Conservation (phyloP, 169 alveolate species). For the Plasmodium fragile region DNA sequence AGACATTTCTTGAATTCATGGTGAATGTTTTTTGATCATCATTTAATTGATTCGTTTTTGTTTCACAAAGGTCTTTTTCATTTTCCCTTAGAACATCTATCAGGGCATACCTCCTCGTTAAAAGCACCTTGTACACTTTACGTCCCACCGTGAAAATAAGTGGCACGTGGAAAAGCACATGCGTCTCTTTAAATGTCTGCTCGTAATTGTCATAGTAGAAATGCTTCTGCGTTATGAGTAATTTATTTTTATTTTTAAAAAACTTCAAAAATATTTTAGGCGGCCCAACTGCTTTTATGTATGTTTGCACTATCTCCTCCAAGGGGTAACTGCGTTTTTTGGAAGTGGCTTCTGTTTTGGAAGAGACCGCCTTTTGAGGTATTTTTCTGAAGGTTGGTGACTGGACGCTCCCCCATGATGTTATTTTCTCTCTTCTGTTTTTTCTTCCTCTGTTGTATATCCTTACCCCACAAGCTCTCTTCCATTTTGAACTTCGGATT, state of each 20-base stretch:
- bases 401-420: not conserved
- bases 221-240: conserved; percentile 49
- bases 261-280: conserved; percentile 56
- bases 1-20: not conserved
- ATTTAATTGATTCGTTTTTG: not conserved
- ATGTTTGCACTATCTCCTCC: conserved; percentile 4
- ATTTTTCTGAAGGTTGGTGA: not conserved
- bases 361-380: not conserved
- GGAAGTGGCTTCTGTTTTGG: not conserved
- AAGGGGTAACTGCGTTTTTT: conserved; percentile 9
- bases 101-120: conserved; percentile 27
- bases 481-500: not conserved
- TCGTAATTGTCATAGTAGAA: conserved; percentile 64
- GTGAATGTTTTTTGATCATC: not conserved
- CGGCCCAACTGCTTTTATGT: conserved; percentile 42
- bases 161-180: conserved; percentile 39
- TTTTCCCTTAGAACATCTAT: conserved; percentile 5
- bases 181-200: conserved; percentile 31
- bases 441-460: not conserved
- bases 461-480: not conserved
- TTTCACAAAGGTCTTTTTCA: not conserved
- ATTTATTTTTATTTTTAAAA: conserved; percentile 40
- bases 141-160: conserved; percentile 27
- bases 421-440: not conserved
- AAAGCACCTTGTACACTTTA: conserved; percentile 2